Conservation (phyloP, 2,329 filamentous ascomycete species). For the Colletotrichum cuscutae region DNA sequence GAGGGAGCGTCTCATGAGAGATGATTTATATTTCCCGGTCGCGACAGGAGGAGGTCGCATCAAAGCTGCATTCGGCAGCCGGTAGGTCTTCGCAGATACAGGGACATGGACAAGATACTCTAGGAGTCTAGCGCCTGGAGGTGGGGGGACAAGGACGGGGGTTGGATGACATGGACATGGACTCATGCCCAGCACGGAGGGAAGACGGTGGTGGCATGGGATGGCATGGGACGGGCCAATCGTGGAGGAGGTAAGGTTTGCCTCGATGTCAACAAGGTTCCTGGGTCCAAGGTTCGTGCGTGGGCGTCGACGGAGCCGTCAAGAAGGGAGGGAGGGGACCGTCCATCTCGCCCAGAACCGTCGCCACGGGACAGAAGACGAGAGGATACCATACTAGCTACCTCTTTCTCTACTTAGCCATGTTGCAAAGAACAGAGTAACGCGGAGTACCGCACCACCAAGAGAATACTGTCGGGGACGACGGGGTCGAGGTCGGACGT, state of each 20-base stretch:
- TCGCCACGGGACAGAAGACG: slow-evolving; percentile 29
- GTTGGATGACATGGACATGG: slow-evolving; percentile 26
- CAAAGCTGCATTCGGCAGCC: slow-evolving; percentile 30
- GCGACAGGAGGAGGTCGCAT: slow-evolving; percentile 20
- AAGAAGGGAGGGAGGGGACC: neutral
- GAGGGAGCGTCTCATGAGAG: slow-evolving; percentile 1
- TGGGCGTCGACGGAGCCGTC: neutral
- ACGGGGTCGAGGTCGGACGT: neutral
- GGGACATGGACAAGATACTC: slow-evolving; percentile 9
- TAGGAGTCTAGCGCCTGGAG: slow-evolving; percentile 11
- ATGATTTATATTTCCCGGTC: slow-evolving; percentile 30
- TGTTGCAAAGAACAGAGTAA: neutral
- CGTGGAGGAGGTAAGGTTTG: neutral
- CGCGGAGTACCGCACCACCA: neutral
- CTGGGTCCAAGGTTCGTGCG: neutral
- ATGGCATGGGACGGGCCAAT: slow-evolving; percentile 4
- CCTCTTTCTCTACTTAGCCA: neutral
- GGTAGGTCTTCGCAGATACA: slow-evolving; percentile 29
- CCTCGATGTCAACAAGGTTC: slow-evolving; percentile 23
- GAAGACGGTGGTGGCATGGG: slow-evolving; percentile 1
- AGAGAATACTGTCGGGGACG: neutral
- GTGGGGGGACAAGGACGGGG: slow-evolving; percentile 2
- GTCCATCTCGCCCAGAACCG: slow-evolving; percentile 10
- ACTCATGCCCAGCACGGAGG: slow-evolving; percentile 11
- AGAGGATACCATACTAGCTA: neutral